phyloP scores from a whole-genome alignment of 148 eudicot genomes.

The Simmondsia chinensis region DNA sequence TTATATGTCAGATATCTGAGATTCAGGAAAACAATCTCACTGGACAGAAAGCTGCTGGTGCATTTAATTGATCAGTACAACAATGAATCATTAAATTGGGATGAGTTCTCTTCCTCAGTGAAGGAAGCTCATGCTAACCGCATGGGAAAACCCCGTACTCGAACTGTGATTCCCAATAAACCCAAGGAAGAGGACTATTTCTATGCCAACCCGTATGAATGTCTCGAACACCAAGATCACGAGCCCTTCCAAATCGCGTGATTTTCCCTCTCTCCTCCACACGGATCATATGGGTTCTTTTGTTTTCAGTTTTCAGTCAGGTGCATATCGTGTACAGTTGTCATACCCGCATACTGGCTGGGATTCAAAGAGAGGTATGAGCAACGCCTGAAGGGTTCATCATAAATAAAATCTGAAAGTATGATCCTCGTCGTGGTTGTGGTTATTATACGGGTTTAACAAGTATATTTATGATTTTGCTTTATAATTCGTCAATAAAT shows the following conservation, averaged over 20 bases:
- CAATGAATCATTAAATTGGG: conserved; percentile 30
- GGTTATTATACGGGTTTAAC: conserved; percentile 5
- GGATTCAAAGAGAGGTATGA: too few relatives aligned
- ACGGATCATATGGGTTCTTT: conserved; percentile 16
- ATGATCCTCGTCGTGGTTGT: background rate
- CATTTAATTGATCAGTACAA: conserved; percentile 29
- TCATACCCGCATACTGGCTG: too few relatives aligned
- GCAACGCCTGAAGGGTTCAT: too few relatives aligned
- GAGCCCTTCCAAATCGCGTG: conserved; percentile 23
- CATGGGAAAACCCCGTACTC: conserved; percentile 31
- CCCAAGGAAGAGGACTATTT: conserved; percentile 57
- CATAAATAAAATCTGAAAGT: too few relatives aligned
- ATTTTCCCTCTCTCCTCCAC: conserved; percentile 4
- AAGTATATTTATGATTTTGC: conserved; percentile 9
- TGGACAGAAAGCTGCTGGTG: conserved; percentile 38
- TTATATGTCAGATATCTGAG: conserved; percentile 34
- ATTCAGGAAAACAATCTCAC: conserved; percentile 34
- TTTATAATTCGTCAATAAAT: conserved; percentile 18
- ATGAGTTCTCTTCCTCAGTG: conserved; percentile 30
- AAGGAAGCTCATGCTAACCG: conserved; percentile 34
- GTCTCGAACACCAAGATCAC: conserved; percentile 20
- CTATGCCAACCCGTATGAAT: conserved; percentile 43
- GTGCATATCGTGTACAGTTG: conserved; percentile 19
- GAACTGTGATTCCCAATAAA: conserved; percentile 29
- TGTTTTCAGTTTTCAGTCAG: conserved; percentile 2